phyloP scores from a whole-genome alignment of 2,329 filamentous ascomycete genomes.

The Hypoxylon sp. region DNA sequence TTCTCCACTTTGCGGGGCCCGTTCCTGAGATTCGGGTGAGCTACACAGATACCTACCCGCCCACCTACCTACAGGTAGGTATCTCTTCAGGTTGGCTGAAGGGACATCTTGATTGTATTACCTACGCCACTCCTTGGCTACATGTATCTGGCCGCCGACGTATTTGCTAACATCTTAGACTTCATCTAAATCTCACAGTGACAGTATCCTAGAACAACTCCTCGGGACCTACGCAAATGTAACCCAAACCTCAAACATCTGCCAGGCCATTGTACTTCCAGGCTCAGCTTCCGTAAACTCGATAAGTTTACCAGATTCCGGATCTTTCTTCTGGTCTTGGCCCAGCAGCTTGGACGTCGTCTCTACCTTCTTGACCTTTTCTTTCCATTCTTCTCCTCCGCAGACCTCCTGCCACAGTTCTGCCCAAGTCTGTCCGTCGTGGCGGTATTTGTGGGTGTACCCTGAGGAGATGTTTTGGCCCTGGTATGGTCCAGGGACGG shows the following conservation, averaged over 20 bases:
- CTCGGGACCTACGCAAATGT: constrained; percentile 37
- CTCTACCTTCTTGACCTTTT: constrained; percentile 31
- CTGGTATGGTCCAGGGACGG: constrained; percentile 4
- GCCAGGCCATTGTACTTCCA: constrained; percentile 25
- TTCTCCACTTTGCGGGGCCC: background rate
- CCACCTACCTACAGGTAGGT: no score
- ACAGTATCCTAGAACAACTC: no score
- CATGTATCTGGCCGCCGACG: no score
- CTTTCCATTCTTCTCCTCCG: constrained; percentile 31
- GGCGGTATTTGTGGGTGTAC: constrained; percentile 32
- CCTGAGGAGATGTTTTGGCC: constrained; percentile 3
- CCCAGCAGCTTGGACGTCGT: constrained; percentile 36
- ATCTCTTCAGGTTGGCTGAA: no score
- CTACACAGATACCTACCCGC: no score
- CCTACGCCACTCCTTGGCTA: no score
- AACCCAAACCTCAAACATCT: constrained; percentile 41
- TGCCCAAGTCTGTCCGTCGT: constrained; percentile 37
- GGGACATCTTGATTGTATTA: no score
- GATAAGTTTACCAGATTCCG: constrained; percentile 10
- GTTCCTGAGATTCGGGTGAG: background rate
- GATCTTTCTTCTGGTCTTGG: constrained; percentile 18
- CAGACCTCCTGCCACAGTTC: constrained; percentile 39
- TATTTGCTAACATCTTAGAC: no score
- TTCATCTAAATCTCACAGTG: no score
- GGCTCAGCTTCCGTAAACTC: constrained; percentile 13